Percentiles rank a stretch among this genome's conserved stretches.
phyloP scores from a whole-genome alignment of 2,329 filamentous ascomycete genomes.

The Diaporthe helianthi region DNA sequence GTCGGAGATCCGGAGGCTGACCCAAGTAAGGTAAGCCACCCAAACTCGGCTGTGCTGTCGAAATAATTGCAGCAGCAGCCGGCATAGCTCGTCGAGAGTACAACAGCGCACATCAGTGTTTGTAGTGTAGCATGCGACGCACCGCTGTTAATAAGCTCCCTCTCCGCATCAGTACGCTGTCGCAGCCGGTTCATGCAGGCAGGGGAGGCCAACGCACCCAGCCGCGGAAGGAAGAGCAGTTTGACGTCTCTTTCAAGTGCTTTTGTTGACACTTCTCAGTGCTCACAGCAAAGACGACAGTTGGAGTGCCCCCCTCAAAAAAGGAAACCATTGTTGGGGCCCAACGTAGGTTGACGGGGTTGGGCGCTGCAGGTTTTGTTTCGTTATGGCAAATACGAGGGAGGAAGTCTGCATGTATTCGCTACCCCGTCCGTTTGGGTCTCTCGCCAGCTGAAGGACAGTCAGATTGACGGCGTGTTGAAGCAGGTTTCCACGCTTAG shows the following conservation, averaged over 20 bases:
- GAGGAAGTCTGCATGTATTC: neutral
- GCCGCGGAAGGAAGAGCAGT: neutral
- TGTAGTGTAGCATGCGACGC: neutral
- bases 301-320: too few species aligned
- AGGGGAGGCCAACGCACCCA: neutral
- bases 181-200: slow-evolving; percentile 14
- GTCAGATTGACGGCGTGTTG: too few species aligned
- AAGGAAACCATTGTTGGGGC: neutral
- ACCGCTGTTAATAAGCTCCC: too few species aligned
- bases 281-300: neutral
- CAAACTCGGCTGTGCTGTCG: neutral
- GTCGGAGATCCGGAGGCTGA: neutral
- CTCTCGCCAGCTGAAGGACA: neutral
- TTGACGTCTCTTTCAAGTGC: neutral
- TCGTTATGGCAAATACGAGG: neutral
- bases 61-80: neutral
- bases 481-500: neutral
- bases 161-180: neutral
- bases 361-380: neutral
- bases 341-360: neutral
- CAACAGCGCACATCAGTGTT: neutral
- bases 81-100: neutral
- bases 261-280: neutral
- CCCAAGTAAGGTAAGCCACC: neutral
- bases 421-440: neutral